These are phyloP conservation scores for Neonectria neomacrospora DNA, from an alignment of 2,329 filamentous ascomycete genomes.

Conservation along the genomic window DNA sequence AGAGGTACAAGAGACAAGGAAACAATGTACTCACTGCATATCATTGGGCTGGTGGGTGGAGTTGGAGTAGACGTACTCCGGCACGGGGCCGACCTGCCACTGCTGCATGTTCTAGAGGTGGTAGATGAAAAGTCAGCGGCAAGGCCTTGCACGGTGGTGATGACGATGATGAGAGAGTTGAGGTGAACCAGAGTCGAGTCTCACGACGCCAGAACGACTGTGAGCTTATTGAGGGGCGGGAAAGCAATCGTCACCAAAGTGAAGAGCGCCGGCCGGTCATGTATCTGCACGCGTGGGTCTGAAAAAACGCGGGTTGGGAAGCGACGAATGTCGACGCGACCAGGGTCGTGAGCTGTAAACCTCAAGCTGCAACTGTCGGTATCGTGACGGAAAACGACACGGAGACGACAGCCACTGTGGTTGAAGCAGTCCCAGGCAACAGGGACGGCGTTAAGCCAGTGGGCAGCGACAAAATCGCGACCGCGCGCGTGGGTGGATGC, in stretches of 20 bases:
- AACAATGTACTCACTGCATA: conserved; percentile 66
- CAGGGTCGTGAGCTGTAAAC: conserved; percentile 35
- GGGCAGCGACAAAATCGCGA: conserved; percentile 14
- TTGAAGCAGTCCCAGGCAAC: conserved; percentile 7
- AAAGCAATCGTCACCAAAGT: conserved; percentile 22
- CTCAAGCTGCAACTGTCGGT: conserved; percentile 27
- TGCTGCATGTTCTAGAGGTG: conserved; percentile 66
- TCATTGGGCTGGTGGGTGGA: conserved; percentile 65
- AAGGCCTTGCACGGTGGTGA: conserved; percentile 20
- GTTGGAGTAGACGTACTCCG: conserved; percentile 68
- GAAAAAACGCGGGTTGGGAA: conserved; percentile 34
- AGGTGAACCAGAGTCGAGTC: conserved; percentile 25
- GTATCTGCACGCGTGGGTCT: conserved; percentile 41
- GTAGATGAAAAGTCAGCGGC: conserved; percentile 41
- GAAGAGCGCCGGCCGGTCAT: conserved; percentile 30
- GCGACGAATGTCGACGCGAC: conserved; percentile 39
- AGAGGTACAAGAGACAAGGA: conserved; percentile 48
- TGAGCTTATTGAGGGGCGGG: conserved; percentile 28
- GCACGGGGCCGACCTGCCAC: conserved; percentile 70
- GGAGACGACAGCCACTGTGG: conserved; percentile 14
- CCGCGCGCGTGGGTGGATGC: conserved; percentile 19
- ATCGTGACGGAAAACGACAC: conserved; percentile 28
- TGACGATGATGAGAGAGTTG: conserved; percentile 13
- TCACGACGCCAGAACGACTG: conserved; percentile 25
- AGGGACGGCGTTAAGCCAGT: conserved; percentile 15